Base-by-base conservation (phyloP, 2,329 filamentous ascomycete species). In the Colletotrichum gloeosporioides region DNA sequence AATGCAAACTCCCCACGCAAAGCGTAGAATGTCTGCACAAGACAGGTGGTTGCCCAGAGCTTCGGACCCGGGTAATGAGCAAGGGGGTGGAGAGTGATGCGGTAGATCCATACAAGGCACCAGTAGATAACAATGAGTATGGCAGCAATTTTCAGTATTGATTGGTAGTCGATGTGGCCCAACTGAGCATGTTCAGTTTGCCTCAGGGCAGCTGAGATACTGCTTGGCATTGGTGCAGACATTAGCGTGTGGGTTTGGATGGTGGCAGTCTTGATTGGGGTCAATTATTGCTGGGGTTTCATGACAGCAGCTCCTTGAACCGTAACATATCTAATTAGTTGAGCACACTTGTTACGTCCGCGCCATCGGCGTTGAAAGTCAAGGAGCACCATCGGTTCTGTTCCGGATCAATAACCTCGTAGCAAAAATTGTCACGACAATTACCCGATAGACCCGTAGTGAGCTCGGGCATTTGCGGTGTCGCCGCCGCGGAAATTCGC, bases 51-150 rank as follows among this genome's bases (percentile, higher is more conserved):
- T 1, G 83, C 84, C 1, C 82, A 81, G 7, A 84, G 77, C 64
- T 80, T 82, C 3, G 83, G 83, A 5, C 84, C 84, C 0, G 84
- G 84, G 27, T 86, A 79, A 9, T 34, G 59, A 10, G 81, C 74
- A 2, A 83, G 65, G 6, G 82, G 82, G 36, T 71, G 69, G 34
- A 77, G 62, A 9, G 39, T 69, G 29, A 77, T 55, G n/a, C 73
- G 73, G 36, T 77, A 71, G 12, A 76, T 34, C 67, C 67, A 69
- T 44, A 69, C 22, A 8, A 22, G 31, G 5, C n/a, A 59, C 67
- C 53, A 69, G 16, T 62, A 69, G 8, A 25, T 12, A 10, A 18
- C 25, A 8, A 12, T 27, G 4, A 36, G n/a, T 16, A 57, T 8
- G 15, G 53, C 6, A 22, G 9, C 18, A 32, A 55, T 15, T 22